Evolutionary conservation across 768 basidiomycete species (phyloP).

Genomic region (Pilatotrama ljubarskyi): DNA sequence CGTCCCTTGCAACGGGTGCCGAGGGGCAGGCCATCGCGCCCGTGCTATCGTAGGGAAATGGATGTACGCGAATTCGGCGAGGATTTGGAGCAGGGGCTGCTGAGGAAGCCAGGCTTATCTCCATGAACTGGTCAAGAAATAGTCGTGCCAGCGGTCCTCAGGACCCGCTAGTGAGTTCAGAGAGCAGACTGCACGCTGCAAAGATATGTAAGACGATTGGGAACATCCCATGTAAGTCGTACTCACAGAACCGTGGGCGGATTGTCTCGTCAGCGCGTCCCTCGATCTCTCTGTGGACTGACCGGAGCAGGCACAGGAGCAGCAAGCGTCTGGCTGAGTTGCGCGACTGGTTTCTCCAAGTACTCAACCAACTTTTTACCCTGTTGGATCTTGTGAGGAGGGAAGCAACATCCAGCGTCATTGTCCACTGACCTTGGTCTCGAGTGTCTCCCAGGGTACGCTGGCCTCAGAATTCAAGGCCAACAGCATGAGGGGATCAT

Average conservation of each 20-base stretch:
- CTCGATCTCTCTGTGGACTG: slow-evolving; percentile 18
- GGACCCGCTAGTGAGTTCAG: no score
- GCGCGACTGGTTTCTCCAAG: slow-evolving; percentile 26
- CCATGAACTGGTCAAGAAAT: no score
- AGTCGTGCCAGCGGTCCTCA: no score
- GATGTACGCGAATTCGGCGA: not conserved
- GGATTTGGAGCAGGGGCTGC: not conserved
- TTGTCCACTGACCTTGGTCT: slow-evolving; percentile 53
- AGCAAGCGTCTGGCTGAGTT: slow-evolving; percentile 24
- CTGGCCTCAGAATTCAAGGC: slow-evolving; percentile 62
- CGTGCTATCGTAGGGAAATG: not conserved
- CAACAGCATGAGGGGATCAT: slow-evolving; percentile 66
- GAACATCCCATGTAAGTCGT: no score
- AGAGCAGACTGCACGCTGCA: no score
- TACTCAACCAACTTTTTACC: slow-evolving; percentile 27
- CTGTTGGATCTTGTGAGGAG: slow-evolving; percentile 5
- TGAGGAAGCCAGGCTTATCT: no score
- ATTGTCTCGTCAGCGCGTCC: not conserved
- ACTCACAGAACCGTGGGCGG: no score
- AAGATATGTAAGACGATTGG: no score
- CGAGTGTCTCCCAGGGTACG: slow-evolving; percentile 68
- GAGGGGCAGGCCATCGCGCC: not conserved
- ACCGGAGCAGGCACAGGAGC: slow-evolving; percentile 21
- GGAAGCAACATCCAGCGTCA: no score
- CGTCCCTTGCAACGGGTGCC: not conserved